A percentile compares a stretch with the other conserved stretches of the same genome.
phyloP scores from a whole-genome alignment of 1,139 yeast species.

The Geotrichum citri-aurantii region DNA sequence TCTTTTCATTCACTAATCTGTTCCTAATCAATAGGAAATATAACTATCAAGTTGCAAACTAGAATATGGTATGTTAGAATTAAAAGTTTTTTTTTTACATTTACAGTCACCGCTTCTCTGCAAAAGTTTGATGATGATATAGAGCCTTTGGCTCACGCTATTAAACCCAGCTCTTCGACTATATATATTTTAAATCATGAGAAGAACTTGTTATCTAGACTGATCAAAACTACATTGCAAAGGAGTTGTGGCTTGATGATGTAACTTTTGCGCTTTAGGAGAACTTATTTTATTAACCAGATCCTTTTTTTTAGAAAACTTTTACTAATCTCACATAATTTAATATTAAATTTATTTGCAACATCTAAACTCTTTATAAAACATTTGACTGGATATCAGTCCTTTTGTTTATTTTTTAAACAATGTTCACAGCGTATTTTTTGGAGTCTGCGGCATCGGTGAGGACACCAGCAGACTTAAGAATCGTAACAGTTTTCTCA shows the following conservation, averaged over 20 bases:
- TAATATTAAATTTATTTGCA: neutral
- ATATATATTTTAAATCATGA: conserved; percentile 11
- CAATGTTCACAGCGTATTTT: conserved; percentile 18
- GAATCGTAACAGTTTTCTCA: conserved; percentile 52
- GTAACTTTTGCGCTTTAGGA: neutral
- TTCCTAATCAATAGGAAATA: neutral
- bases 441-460: conserved; percentile 26
- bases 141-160: conserved; percentile 16
- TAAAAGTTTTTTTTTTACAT: too few relatives aligned
- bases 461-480: conserved; percentile 56
- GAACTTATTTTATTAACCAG: neutral
- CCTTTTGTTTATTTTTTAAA: neutral
- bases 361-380: neutral
- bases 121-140: conserved; percentile 9
- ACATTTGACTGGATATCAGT: neutral
- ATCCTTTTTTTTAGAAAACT: neutral
- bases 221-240: neutral
- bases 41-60: neutral
- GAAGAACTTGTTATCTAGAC: conserved; percentile 7
- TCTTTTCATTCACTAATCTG: too few relatives aligned
- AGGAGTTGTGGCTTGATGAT: too few relatives aligned
- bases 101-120: neutral
- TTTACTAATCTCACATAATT: neutral
- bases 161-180: conserved; percentile 18
- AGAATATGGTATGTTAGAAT: neutral